Evolutionary conservation across 257 asterid genomes (phyloP), one percentile per base, ranked within the genome.

Genomic region (Salvia hispanica): DNA sequence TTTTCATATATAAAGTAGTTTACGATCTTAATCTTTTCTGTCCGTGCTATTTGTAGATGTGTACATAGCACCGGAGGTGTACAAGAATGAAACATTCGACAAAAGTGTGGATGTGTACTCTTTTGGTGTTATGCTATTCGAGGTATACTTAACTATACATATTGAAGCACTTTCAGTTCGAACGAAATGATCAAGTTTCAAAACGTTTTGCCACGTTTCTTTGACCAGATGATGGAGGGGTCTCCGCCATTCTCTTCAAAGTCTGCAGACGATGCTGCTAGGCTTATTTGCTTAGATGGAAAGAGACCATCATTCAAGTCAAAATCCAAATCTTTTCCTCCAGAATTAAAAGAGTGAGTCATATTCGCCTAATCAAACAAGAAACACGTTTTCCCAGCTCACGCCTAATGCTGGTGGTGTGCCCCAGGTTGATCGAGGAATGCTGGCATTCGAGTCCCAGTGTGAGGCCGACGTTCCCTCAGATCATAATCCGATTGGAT

Each of bases 191-290:
- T 15, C 36, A 66, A 13, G 31, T 53, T 42, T 59, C 25, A 58
- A 45, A 46, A 44, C 34, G 2, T 21, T 21, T 64, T 62, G 39
- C 64, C 31, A 14, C 14, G 12, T 36, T 45, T 62, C n/a, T 67
- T 73, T 55, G 58, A 4, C 74, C 75, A 92, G 99, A 93, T 93
- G 97, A 74, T 93, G 85, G 97, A 93, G 75, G 97, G 99, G 55
- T 62, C 74, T 3, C 83, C 86, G 4, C 90, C 97, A 16, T 83
- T 85, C 82, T 79, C 91, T 47, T 88, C 97, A 72, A 93, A 88
- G 82, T 66, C 94, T 68, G 86, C 88, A 0, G 92, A 85, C 18
- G 99, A 86, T 66, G 89, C 84, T 56, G 76, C 83, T 33, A 82
- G 76, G 74, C 52, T 81, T 72, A 82, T 86, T 58, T 90, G 97